A percentile compares a stretch with the other conserved stretches of the same genome.
Conservation (phyloP, 148 eudicot genomes). For the Gaultheria prostrata region DNA sequence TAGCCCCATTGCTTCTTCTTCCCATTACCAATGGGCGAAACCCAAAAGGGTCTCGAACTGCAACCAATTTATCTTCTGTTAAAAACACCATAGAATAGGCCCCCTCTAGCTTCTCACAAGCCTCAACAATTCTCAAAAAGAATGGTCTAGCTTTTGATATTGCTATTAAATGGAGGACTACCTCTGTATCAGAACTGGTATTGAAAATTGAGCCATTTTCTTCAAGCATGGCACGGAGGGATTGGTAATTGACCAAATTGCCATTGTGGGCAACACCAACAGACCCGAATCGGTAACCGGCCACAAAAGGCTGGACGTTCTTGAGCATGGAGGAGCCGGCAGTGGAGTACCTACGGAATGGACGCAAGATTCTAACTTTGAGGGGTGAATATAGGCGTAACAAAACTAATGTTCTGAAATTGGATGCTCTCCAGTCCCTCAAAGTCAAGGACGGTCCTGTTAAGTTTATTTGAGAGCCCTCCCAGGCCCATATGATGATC, state of each 20-base stretch:
- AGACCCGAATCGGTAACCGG: constrained; percentile 66
- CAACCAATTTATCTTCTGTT: constrained; percentile 77
- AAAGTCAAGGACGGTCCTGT: not conserved
- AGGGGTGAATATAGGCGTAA: not conserved
- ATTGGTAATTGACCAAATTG: constrained; percentile 67
- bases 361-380: not conserved
- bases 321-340: constrained; percentile 71
- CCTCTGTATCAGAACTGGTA: constrained; percentile 70
- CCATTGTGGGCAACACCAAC: constrained; percentile 88
- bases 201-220: constrained; percentile 71
- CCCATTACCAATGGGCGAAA: constrained; percentile 96
- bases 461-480: not conserved
- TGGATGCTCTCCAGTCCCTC: not conserved
- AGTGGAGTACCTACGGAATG: not conserved
- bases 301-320: constrained; percentile 84
- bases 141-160: constrained; percentile 53
- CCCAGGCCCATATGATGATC: not conserved
- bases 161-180: constrained; percentile 72
- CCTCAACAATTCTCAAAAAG: constrained; percentile 40
- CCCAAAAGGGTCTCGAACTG: constrained; percentile 80
- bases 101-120: constrained; percentile 59
- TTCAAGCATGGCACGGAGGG: constrained; percentile 49
- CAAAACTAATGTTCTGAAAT: not conserved
- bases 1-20: constrained; percentile 75
- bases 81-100: constrained; percentile 86